Percentiles rank a stretch among this genome's conserved stretches.
These are phyloP conservation scores for Skeletonema costatum DNA, from an alignment of 108 stramenopile species.

Conservation along the genomic window DNA sequence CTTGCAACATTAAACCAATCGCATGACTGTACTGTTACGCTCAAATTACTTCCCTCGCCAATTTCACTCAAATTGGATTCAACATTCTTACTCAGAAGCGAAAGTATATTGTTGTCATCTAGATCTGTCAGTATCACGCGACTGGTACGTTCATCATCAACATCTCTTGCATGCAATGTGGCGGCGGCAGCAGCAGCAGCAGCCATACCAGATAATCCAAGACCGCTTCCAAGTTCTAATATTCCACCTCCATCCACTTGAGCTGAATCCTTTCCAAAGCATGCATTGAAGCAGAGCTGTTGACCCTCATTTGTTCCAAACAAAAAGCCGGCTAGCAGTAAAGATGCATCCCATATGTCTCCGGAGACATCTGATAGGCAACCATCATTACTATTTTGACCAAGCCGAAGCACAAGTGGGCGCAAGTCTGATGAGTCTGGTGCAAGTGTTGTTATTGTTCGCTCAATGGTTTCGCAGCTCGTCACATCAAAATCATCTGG, in stretches of 20 bases:
- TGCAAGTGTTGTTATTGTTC: not conserved
- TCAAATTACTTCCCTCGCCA: not conserved
- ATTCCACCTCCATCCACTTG: conserved; percentile 13
- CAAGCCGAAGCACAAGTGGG: conserved; percentile 8
- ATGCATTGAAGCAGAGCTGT: conserved; percentile 19
- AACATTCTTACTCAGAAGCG: conserved; percentile 21
- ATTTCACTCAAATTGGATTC: conserved; percentile 8
- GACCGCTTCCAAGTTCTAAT: conserved; percentile 38
- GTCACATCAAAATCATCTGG: conserved; percentile 2
- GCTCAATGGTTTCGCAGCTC: not conserved
- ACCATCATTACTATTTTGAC: conserved; percentile 16
- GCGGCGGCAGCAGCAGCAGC: conserved; percentile 19
- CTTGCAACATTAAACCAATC: conserved; percentile 27
- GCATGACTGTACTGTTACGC: conserved; percentile 19
- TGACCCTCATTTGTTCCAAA: conserved; percentile 31
- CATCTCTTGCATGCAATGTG: not conserved
- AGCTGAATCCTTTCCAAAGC: not conserved
- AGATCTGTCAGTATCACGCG: conserved; percentile 28
- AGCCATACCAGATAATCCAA: conserved; percentile 29
- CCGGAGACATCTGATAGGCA: conserved; percentile 28
- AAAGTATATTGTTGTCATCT: conserved; percentile 18
- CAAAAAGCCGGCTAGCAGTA: conserved; percentile 20
- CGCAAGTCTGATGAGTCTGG: not conserved
- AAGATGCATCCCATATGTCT: conserved; percentile 29
- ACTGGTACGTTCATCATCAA: not conserved